A percentile compares a stretch with the other conserved stretches of the same genome.
Evolutionary conservation across 495 filamentous ascomycete species (phyloP).

Genomic region (Tuber indicum): DNA sequence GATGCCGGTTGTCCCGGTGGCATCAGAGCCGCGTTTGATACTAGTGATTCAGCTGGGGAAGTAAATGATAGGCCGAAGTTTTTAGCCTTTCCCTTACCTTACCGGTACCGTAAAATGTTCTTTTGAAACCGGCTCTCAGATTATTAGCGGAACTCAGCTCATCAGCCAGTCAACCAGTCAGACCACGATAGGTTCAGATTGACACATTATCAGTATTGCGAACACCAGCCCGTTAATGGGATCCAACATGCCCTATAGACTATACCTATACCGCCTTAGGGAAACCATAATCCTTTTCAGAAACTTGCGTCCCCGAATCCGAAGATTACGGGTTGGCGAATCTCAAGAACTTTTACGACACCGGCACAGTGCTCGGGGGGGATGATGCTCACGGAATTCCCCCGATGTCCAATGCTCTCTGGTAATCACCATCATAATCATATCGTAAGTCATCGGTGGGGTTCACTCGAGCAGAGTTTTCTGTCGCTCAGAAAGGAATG

Average conservation of each 20-base stretch:
- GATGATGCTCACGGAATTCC: neutral
- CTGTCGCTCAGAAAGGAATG: neutral
- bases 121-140: neutral
- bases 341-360: neutral
- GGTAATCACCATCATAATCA: neutral
- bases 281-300: neutral
- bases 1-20: neutral
- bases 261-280: neutral
- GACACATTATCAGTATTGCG: neutral
- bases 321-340: neutral
- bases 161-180: neutral
- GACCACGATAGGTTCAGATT: neutral
- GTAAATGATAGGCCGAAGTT: neutral
- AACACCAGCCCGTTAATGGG: neutral
- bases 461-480: neutral
- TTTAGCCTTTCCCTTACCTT: neutral
- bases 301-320: neutral
- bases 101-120: neutral
- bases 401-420: neutral
- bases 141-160: neutral
- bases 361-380: neutral
- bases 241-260: no score
- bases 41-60: neutral
- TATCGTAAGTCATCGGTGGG: neutral
- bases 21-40: no score